These are phyloP conservation scores for Ascochyta viciae-villosae DNA, from an alignment of 2,329 filamentous ascomycete species.

Conservation along the genomic window DNA sequence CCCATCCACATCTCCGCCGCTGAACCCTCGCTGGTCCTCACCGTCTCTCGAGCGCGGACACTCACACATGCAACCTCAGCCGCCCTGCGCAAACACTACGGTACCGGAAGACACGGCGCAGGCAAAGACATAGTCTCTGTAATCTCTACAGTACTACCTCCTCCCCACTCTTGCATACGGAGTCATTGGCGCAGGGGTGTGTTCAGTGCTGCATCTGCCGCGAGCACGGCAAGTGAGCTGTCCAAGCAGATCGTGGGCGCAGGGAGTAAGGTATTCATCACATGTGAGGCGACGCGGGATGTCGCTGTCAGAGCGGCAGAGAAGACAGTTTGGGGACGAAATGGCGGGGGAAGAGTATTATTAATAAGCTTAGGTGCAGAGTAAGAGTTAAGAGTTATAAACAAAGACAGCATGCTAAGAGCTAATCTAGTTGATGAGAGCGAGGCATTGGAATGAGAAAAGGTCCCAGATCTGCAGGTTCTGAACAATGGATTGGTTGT, in stretches of 20 bases:
- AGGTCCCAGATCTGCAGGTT: slow-evolving; percentile 58
- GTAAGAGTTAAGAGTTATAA: slow-evolving; percentile 45
- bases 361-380: slow-evolving; percentile 56
- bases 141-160: slow-evolving; percentile 63
- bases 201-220: slow-evolving; percentile 62
- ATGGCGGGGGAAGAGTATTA: slow-evolving; percentile 55
- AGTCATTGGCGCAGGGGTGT: slow-evolving; percentile 67
- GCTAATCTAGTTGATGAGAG: slow-evolving; percentile 39
- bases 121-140: slow-evolving; percentile 61
- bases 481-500: slow-evolving; percentile 56
- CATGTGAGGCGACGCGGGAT: slow-evolving; percentile 58
- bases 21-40: slow-evolving; percentile 62
- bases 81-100: slow-evolving; percentile 62
- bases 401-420: slow-evolving; percentile 33
- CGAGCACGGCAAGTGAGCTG: slow-evolving; percentile 60
- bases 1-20: slow-evolving; percentile 65
- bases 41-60: slow-evolving; percentile 58
- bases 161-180: slow-evolving; percentile 63
- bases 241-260: slow-evolving; percentile 56
- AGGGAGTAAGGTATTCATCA: slow-evolving; percentile 52
- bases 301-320: slow-evolving; percentile 59
- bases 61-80: slow-evolving; percentile 62
- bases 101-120: slow-evolving; percentile 58
- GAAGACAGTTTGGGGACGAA: slow-evolving; percentile 50
- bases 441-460: slow-evolving; percentile 60